Evolutionary conservation across 441 rosid genomes (phyloP).

Genomic region (Melastoma candidum): DNA sequence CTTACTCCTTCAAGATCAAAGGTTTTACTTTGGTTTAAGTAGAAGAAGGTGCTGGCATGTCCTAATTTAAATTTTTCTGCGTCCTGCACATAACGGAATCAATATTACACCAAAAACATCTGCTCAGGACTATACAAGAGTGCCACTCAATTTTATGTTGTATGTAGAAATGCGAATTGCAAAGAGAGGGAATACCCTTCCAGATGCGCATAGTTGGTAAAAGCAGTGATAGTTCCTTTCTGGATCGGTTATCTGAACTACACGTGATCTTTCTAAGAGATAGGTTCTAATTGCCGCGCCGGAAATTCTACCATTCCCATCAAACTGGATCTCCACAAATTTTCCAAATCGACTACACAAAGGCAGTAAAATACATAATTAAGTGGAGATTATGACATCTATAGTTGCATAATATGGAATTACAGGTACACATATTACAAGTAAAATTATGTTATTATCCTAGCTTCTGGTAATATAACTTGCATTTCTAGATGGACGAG

Average conservation of each 20-base stretch:
- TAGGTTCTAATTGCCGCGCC: slow-evolving; percentile 98
- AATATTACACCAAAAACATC: too few relatives aligned
- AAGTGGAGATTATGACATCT: too few relatives aligned
- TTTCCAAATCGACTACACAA: slow-evolving; percentile 88
- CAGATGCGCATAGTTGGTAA: slow-evolving; percentile 94
- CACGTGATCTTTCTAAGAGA: slow-evolving; percentile 94
- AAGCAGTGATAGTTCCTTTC: slow-evolving; percentile 96
- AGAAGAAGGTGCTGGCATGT: slow-evolving; percentile 69
- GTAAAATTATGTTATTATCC: too few relatives aligned
- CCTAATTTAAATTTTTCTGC: slow-evolving; percentile 69
- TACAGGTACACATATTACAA: too few relatives aligned
- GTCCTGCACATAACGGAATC: slow-evolving; percentile 29
- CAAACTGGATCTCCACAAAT: slow-evolving; percentile 94
- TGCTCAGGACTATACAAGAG: too few relatives aligned
- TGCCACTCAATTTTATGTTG: too few relatives aligned
- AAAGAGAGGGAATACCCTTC: slow-evolving; percentile 36
- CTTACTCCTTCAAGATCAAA: slow-evolving; percentile 82
- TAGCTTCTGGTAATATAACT: too few relatives aligned
- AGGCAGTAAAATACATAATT: slow-evolving; percentile 2
- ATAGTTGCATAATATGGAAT: too few relatives aligned
- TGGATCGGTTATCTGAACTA: slow-evolving; percentile 84
- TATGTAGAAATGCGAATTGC: slow-evolving; percentile 9
- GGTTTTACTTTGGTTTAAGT: slow-evolving; percentile 77
- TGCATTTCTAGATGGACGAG: too few relatives aligned
- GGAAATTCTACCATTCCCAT: slow-evolving; percentile 83